These are phyloP conservation scores for Pogostemon cablin DNA, from an alignment of 257 asterid species.

Conservation along the genomic window DNA sequence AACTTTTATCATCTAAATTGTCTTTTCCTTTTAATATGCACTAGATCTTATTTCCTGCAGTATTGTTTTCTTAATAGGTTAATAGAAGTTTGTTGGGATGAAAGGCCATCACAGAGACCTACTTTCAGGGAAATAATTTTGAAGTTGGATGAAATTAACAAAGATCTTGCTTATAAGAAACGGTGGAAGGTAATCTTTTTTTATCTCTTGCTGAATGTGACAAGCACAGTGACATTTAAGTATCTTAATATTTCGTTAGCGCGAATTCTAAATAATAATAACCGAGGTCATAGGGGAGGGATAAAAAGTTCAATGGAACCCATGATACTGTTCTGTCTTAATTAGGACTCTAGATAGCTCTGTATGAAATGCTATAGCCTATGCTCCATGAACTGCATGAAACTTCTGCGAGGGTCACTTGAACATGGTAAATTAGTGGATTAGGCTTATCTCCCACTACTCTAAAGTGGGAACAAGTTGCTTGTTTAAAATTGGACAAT, in stretches of 20 bases:
- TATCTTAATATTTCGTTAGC: conserved; percentile 4
- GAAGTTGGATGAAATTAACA: conserved; percentile 56
- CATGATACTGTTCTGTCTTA: not conserved
- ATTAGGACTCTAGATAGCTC: not conserved
- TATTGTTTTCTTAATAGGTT: conserved; percentile 53
- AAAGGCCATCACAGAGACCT: conserved; percentile 63
- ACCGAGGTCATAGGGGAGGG: conserved; percentile 9
- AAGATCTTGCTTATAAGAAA: conserved; percentile 45
- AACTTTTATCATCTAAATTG: not conserved
- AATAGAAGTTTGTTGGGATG: conserved; percentile 72
- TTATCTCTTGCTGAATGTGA: not conserved
- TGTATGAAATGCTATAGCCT: not conserved
- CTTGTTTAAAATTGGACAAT: not conserved
- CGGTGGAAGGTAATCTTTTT: conserved; percentile 73
- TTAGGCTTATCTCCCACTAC: not conserved
- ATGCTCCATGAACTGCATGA: not conserved
- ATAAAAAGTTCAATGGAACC: not conserved
- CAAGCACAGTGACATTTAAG: not conserved
- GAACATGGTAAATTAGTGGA: not conserved
- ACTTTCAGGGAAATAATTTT: conserved; percentile 60
- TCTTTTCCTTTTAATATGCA: not conserved
- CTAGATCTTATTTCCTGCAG: conserved; percentile 6
- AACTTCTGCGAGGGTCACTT: not conserved
- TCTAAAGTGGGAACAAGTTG: too few relatives aligned
- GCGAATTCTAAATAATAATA: not conserved